Percentiles rank a stretch among this genome's conserved stretches.
Conservation (phyloP, 208 protist species). For the Leishmania martiniquensis region DNA sequence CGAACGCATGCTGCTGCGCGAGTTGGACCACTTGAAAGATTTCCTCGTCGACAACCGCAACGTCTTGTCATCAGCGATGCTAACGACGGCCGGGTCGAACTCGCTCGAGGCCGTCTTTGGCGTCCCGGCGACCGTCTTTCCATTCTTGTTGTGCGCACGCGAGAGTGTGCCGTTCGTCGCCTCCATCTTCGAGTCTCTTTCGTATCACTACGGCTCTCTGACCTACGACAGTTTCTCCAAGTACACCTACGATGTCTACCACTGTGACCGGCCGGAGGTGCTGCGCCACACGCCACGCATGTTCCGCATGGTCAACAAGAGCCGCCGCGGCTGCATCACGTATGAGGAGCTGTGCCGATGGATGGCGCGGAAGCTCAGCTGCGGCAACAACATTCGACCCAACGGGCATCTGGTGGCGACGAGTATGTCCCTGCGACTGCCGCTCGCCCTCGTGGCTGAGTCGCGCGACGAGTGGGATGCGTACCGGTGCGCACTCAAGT, state of each 20-base stretch:
- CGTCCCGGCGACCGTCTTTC: conserved; percentile 83
- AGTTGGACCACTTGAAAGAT: conserved; percentile 73
- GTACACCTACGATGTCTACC: conserved; percentile 70
- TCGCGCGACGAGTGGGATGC: conserved; percentile 58
- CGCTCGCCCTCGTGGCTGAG: conserved; percentile 64
- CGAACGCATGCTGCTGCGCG: conserved; percentile 56
- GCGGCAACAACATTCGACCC: conserved; percentile 57
- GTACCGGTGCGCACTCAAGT: conserved; percentile 48
- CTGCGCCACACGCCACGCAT: conserved; percentile 74
- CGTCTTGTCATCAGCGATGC: conserved; percentile 67
- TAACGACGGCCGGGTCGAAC: conserved; percentile 75
- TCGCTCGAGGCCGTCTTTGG: conserved; percentile 86
- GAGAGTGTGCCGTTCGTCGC: conserved; percentile 78
- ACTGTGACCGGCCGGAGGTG: conserved; percentile 61
- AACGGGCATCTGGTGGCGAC: conserved; percentile 75
- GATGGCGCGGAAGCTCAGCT: conserved; percentile 85
- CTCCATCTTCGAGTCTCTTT: conserved; percentile 54
- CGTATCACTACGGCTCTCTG: conserved; percentile 60
- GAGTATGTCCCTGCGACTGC: conserved; percentile 79
- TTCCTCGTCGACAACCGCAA: conserved; percentile 79
- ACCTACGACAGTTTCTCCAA: conserved; percentile 66
- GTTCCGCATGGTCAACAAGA: conserved; percentile 83
- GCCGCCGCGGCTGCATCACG: conserved; percentile 70
- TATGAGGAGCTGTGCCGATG: conserved; percentile 89
- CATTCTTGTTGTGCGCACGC: conserved; percentile 77